phyloP scores from a whole-genome alignment of 1,139 yeast genomes.

The Hyphopichia khmerensis region DNA sequence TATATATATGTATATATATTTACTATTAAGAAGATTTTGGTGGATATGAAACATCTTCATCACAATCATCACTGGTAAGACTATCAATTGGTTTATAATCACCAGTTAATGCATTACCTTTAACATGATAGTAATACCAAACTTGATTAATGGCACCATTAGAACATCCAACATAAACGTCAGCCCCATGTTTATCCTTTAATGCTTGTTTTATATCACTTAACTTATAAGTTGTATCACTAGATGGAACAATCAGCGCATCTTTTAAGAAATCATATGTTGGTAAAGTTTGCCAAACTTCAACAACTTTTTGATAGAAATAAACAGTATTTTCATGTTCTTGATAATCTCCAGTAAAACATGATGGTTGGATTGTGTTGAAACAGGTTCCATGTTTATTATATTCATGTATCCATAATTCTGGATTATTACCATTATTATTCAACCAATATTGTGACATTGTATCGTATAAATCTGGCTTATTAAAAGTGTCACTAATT shows the following conservation, averaged over 20 bases:
- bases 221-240: constrained; percentile 25
- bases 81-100: constrained; percentile 30
- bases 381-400: constrained; percentile 49
- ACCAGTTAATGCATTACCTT: constrained; percentile 37
- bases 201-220: constrained; percentile 34
- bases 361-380: constrained; percentile 37
- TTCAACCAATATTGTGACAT: constrained; percentile 40
- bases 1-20: background rate
- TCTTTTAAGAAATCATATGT: constrained; percentile 33
- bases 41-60: constrained; percentile 30
- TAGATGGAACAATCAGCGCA: constrained; percentile 36
- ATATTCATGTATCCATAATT: constrained; percentile 44
- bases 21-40: constrained; percentile 27
- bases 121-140: constrained; percentile 39
- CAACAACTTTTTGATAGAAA: constrained; percentile 34
- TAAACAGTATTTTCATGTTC: constrained; percentile 32
- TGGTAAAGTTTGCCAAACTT: constrained; percentile 33
- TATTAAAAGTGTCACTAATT: constrained; percentile 27
- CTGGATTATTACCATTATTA: constrained; percentile 33
- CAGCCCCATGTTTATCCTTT: constrained; percentile 25
- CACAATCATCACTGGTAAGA: constrained; percentile 24
- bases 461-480: constrained; percentile 25
- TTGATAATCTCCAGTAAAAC: constrained; percentile 32
- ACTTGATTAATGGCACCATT: constrained; percentile 35
- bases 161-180: constrained; percentile 37